Evolutionary conservation across 2,329 filamentous ascomycete genomes (phyloP), one percentile per base, ranked within the genome.

Genomic region (Aspergillus sp.): DNA sequence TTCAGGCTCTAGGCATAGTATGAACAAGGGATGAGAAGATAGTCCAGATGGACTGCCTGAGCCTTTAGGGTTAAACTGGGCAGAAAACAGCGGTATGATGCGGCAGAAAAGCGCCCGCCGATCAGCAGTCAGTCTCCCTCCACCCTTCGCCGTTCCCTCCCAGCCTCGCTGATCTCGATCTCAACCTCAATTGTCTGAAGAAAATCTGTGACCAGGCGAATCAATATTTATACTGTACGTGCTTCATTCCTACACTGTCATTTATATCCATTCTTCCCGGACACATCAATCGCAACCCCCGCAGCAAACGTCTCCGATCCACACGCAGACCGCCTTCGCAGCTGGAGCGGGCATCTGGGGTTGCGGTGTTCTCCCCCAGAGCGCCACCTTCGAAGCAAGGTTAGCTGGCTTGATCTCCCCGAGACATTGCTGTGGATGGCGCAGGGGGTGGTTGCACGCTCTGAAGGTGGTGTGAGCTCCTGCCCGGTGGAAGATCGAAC

Each of bases 171-270:
- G 38, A 23, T 45, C n/a, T 47, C 15, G 25, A 23, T 45, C n/a
- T 47, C 56, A 4, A 50, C 30, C 25, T 17, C 47, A 10, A 30
- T 49, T 12, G 17, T 32, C 28, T 50, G 25, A 10, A 50, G 47
- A 19, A 9, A 9, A 5, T 17, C 17, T 50, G 15, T 50, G 47
- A 30, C 25, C 25, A 50, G n/a, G 30, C 47, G 25, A 28, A 17
- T 32, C 12, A 17, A 17, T 32, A 5, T 30, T 8, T 6, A 50
- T 19, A 81, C 13, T 83, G 82, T 78, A 66, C 50, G 77, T 73
- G 52, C 5, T n/a, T 12, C 25, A 10, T 28, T n/a, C 15, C 47
- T 17, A 17, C 48, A 45, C 19, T 13, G 56, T 21, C 13, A 36
- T 15, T 45, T 38, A 10, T 8, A 43, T 36, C 45, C 36, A 43